Evolutionary conservation across 2,329 filamentous ascomycete species (phyloP), one percentile per base, ranked within the genome.

Genomic region (Zymoseptoria ardabiliae): DNA sequence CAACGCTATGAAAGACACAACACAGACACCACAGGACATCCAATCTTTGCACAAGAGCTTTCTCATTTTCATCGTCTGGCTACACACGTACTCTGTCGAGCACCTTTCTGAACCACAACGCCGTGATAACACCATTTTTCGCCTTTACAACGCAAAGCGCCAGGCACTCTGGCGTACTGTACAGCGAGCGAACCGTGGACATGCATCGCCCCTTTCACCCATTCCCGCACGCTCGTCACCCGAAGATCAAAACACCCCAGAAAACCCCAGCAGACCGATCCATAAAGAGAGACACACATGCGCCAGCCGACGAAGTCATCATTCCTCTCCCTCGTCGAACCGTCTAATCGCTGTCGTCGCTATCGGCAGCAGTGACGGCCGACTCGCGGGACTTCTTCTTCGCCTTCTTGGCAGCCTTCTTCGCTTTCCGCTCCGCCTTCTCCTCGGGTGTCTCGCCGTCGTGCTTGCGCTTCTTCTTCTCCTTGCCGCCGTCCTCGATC

Each of bases 351-450:
- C 65, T 66, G 60, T 66, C 65, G 58, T 69, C 67, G 59, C 68
- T 70, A 59, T 68, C 68, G 50, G 61, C 64, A 55, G 61, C 65
- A 48, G 64, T 65, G 59, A 58, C 66, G 20, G 64, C 63, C 57
- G 63, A 68, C 58, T 66, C 62, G 48, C 68, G 59, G 60, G 66
- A 85, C 71, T 90, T 86, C 70, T 88, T 87, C 41, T 90, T 87
- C 73, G 90, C 87, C 82, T 91, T 86, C 79, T 90, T 89, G 69
- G 87, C 84, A 81, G 90, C 94, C 82, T 91, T 91, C 78, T 87
- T 86, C 76, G 85, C 71, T 70, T 79, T 79, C 59, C 76, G 75
- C 68, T 78, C 77, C 4, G 76, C 77, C 69, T 76, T 75, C 66
- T 79, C 77, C 60, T 80, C 78, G 4, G 73, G 67, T 0, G 71